A percentile compares a stretch with the other conserved stretches of the same genome.
Conservation (phyloP, 305 asterid species). For the Fraxinus floribunda region DNA sequence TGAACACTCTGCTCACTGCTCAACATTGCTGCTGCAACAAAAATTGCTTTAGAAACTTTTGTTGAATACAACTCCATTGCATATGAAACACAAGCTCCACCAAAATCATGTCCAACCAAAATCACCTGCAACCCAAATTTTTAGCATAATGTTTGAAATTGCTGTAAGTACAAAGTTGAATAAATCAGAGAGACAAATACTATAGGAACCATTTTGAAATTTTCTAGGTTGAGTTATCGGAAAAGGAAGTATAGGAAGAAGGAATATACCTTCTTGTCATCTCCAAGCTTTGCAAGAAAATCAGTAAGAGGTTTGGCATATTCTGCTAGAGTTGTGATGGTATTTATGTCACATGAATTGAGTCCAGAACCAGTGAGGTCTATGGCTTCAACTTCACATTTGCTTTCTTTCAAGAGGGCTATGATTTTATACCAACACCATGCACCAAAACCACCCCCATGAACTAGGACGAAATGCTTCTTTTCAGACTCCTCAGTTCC, state of each 20-base stretch:
- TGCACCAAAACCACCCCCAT: conserved; percentile 70
- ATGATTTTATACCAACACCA: conserved; percentile 75
- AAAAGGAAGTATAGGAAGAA: neutral
- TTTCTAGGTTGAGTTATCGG: neutral
- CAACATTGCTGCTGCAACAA: conserved; percentile 58
- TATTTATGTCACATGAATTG: conserved; percentile 47
- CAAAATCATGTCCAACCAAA: conserved; percentile 63
- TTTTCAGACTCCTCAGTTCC: conserved; percentile 22
- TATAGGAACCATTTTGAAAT: neutral
- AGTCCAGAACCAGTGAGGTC: conserved; percentile 61
- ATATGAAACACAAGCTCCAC: conserved; percentile 55
- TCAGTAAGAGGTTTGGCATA: conserved; percentile 50
- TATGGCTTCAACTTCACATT: conserved; percentile 47
- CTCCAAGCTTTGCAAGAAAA: conserved; percentile 41
- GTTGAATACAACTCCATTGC: conserved; percentile 55
- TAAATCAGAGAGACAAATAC: neutral
- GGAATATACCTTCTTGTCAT: conserved; percentile 31
- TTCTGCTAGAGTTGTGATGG: conserved; percentile 39
- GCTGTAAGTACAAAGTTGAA: neutral
- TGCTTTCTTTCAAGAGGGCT: conserved; percentile 47
- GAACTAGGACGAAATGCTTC: conserved; percentile 57
- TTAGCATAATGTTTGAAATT: neutral
- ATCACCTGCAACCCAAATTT: conserved; percentile 37
- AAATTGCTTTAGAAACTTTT: conserved; percentile 51
- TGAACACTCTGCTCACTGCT: conserved; percentile 44